Evolutionary conservation across 495 filamentous ascomycete species (phyloP), one percentile per base, ranked within the genome.

Genomic region (Trichoderma erinaceum): DNA sequence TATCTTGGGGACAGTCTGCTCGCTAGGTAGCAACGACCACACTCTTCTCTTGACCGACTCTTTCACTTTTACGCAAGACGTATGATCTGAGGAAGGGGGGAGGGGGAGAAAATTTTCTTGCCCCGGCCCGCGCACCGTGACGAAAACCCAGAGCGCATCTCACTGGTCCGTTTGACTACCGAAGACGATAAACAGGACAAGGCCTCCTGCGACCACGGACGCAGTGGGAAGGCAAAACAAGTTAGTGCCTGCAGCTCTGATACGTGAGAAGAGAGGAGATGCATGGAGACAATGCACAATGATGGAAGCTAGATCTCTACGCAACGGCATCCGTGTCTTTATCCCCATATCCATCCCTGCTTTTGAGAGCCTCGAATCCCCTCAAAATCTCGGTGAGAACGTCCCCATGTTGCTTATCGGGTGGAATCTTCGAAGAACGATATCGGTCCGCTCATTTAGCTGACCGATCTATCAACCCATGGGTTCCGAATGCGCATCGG

Each of bases 161-260:
- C 23, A 61, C 27, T 29, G 56, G 56, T 61, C 56, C 56, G 25
- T 27, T 32, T 61, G 56, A 13, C 10, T 61, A 13, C 15, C 56
- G 56, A 61, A 7, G 27, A 32, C 11, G 25, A 61, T 11, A 32
- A 61, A 13, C 23, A 61, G 27, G 56, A 25, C 56, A 61, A 15
- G 56, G 56, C 56, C 56, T 29, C n/a, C 56, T 61, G 56, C 56
- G 56, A 61, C 25, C 11, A 61, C 56, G 56, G 56, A 61, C 56
- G 23, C 23, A 61, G 56, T 32, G 56, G 56, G 27, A 61, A 61
- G 27, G 23, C 27, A 29, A 29, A 32, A 61, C 8, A 2, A 38
- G 35, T 38, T 38, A 38, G 23, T 32, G 11, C 8, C 23, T 18
- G 21, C 23, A 32, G n/a, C 16, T 27, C 56, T 61, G 56, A 61